phyloP scores from a whole-genome alignment of 73 alveolate species.

The Paramecium octaurelia region DNA sequence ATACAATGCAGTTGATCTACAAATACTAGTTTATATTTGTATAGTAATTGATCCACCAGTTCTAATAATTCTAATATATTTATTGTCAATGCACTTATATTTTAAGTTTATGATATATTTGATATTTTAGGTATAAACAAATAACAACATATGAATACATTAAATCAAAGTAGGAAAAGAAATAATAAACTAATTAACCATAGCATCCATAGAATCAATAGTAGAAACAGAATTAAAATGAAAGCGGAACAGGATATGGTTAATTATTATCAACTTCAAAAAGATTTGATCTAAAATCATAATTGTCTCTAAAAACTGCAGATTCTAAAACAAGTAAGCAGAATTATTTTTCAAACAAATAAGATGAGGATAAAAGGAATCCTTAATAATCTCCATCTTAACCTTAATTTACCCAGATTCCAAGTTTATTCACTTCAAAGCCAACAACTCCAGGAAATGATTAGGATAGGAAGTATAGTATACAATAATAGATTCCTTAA shows the following conservation, averaged over 20 bases:
- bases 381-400: not conserved
- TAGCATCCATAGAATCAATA: not conserved
- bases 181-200: not conserved
- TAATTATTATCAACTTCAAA: constrained; percentile 19
- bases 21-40: not conserved
- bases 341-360: not conserved
- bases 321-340: not conserved
- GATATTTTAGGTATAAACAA: not conserved
- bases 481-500: not conserved
- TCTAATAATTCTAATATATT: not conserved
- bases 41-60: not conserved
- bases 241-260: not conserved
- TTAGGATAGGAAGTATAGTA: not conserved
- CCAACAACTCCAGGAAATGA: not conserved
- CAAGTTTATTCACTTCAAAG: constrained; percentile 16
- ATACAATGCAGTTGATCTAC: not conserved
- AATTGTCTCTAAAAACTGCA: not conserved
- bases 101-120: not conserved
- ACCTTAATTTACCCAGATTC: not conserved
- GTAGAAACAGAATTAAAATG: not conserved
- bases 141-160: constrained; percentile 29
- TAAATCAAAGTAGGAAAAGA: not conserved
- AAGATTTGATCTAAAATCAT: not conserved
- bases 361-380: not conserved
- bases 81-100: not conserved